Evolutionary conservation across 139 green algal species (phyloP), one percentile per base, ranked within the genome.

Genomic region (Pedinophyceae sp.): DNA sequence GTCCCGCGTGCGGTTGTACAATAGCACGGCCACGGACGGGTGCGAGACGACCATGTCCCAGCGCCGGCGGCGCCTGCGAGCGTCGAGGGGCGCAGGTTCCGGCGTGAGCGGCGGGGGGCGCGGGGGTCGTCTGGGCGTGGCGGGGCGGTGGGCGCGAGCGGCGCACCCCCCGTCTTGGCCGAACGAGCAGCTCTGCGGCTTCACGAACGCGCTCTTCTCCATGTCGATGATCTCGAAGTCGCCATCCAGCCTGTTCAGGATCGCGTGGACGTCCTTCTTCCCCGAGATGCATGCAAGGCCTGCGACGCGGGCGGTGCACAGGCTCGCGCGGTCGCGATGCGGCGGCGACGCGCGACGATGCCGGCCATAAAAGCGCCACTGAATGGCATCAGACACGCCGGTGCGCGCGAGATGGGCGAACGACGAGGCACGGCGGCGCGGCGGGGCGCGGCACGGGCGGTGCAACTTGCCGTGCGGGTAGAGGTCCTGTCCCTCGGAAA

Each of bases 21-120:
- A 52, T 39, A 93, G 59, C 0, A 82, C 56, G 0, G 71, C 82
- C 19, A 94, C 80, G 2, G 58, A 78, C 19, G 74, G 48, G 49
- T 87, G 76, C 13, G 64, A 65, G 39, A 72, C 50, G n/a, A 94
- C 70, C 51, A 87, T 70, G 39, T 94, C 85, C 85, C 85, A 83
- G 28, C 69, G 46, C 49, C 68, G 59, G 53, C 28, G 23, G 51
- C 63, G 70, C 30, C 68, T 67, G 67, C 53, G 53, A 58, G 1
- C 4, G 22, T 28, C 29, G 23, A 29, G 47, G 19, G 13, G 29
- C 55, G 28, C 18, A 27, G 47, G 10, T 7, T 13, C 5, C 30
- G 48, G 25, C 30, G n/a, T 56, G 27, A 22, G 40, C 17, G 19
- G 50, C 4, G 28, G 23, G 50, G 1, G 4, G 34, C 30, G 4